Evolutionary conservation across 305 asterid genomes (phyloP).

Genomic region (Fraxinus baroniana): DNA sequence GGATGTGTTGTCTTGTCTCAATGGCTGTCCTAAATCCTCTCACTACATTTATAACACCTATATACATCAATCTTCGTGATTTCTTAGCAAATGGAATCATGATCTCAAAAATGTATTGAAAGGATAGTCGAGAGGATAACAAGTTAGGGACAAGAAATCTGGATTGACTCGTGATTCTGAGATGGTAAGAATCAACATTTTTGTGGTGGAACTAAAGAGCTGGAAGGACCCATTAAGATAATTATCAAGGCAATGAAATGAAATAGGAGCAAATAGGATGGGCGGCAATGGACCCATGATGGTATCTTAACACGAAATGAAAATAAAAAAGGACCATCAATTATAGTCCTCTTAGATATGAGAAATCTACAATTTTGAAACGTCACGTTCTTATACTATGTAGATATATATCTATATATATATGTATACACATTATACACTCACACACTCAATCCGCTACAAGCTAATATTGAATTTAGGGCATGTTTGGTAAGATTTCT

Average conservation of each 20-base stretch:
- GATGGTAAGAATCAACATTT: neutral
- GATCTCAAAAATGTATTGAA: neutral
- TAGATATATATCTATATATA: too few species aligned
- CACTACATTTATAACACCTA: neutral
- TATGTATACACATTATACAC: too few species aligned
- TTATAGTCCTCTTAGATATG: neutral
- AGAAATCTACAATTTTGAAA: neutral
- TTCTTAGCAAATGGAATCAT: neutral
- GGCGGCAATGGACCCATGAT: neutral
- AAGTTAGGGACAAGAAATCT: neutral
- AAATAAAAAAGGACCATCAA: neutral
- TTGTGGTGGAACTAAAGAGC: neutral
- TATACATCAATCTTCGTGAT: neutral
- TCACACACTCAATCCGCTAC: too few species aligned
- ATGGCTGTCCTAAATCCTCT: neutral
- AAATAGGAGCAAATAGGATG: neutral
- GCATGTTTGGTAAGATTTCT: neutral
- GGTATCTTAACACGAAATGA: neutral
- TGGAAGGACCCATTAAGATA: neutral
- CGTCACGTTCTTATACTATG: neutral
- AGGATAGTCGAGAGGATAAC: neutral
- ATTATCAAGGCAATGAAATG: neutral
- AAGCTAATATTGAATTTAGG: neutral
- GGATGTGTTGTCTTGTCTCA: neutral
- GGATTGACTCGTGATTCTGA: neutral